These are phyloP conservation scores for Gnomoniopsis sp. DNA, from an alignment of 2,329 filamentous ascomycete genomes.

Conservation along the genomic window DNA sequence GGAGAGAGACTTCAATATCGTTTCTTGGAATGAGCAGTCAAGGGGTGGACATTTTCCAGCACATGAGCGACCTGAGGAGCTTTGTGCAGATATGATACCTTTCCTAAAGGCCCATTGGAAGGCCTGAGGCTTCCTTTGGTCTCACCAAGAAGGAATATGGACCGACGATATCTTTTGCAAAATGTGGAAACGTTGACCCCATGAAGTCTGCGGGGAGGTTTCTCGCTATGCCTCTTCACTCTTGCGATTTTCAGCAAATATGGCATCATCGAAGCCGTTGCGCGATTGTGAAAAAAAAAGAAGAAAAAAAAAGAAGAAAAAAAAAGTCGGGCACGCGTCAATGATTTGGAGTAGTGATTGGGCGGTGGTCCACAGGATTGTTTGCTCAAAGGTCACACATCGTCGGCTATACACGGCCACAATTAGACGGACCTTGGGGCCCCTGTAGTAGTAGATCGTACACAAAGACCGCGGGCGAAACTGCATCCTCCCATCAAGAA, in stretches of 20 bases:
- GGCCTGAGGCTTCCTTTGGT: background rate
- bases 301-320: too few relatives aligned
- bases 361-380: background rate
- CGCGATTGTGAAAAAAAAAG: too few relatives aligned
- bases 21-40: background rate
- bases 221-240: too few relatives aligned
- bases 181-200: too few relatives aligned
- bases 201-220: too few relatives aligned
- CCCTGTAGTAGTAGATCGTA: too few relatives aligned
- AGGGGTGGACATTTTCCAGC: background rate
- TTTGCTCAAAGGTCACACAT: background rate
- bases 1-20: background rate
- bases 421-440: background rate
- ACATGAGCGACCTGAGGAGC: background rate
- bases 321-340: too few relatives aligned
- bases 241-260: too few relatives aligned
- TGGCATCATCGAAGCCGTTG: too few relatives aligned
- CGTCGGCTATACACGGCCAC: background rate
- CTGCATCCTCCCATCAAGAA: background rate
- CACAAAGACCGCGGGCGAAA: background rate
- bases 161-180: background rate
- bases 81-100: background rate
- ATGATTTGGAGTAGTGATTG: background rate
- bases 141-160: background rate
- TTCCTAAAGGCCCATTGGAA: background rate